phyloP scores from a whole-genome alignment of 2,329 filamentous ascomycete genomes.

The Scedosporium aurantiacum region DNA sequence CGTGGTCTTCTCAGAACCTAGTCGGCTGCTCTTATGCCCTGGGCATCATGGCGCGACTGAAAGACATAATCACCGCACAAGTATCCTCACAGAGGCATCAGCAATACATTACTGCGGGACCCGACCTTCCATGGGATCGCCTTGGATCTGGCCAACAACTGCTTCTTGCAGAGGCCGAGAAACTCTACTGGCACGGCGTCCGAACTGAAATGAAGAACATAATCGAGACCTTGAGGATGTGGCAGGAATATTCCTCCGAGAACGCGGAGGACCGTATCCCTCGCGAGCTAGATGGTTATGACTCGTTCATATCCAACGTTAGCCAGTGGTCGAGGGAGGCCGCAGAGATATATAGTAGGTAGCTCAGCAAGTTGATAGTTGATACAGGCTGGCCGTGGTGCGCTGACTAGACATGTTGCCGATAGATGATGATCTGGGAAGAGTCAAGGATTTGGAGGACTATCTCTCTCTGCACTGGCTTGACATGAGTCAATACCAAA shows the following conservation, averaged over 20 bases:
- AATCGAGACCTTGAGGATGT: constrained; percentile 20
- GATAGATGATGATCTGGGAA: not conserved
- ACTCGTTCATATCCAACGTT: constrained; percentile 27
- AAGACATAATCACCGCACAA: not conserved
- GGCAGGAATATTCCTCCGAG: constrained; percentile 14
- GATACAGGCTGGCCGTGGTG: not conserved
- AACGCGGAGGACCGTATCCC: constrained; percentile 14
- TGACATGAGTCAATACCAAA: not conserved
- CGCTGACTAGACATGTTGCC: too few species aligned
- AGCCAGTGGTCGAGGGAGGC: constrained; percentile 19
- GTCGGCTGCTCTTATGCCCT: too few species aligned
- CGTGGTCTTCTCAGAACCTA: too few species aligned
- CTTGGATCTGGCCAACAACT: constrained; percentile 5
- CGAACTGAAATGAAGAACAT: constrained; percentile 22
- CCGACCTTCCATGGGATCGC: constrained; percentile 2
- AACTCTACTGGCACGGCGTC: constrained; percentile 27
- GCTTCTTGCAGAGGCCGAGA: constrained; percentile 16
- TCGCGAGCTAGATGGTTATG: constrained; percentile 24
- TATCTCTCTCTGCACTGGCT: not conserved
- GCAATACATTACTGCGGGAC: constrained; percentile 4
- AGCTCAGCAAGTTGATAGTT: not conserved
- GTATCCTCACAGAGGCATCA: not conserved
- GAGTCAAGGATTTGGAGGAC: not conserved
- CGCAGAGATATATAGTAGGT: constrained; percentile 9
- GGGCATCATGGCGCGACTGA: not conserved